Base-by-base conservation (phyloP, 306 rosid genomes). In the Cyclanthera cordifolia region DNA sequence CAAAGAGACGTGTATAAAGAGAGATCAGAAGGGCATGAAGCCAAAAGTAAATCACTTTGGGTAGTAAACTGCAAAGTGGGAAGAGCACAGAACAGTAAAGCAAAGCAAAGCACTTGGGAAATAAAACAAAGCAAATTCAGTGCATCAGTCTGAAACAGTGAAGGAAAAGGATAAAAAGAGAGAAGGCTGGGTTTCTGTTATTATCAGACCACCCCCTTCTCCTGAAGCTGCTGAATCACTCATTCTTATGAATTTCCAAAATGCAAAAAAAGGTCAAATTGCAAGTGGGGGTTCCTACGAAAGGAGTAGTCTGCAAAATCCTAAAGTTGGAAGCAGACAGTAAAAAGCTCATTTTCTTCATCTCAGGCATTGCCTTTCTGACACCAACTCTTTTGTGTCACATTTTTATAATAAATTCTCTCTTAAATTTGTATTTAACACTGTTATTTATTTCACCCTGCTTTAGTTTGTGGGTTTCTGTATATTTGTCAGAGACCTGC, bases 401-500 rank as follows among this genome's bases (percentile, higher is more conserved):
- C 37, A 32, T 32, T 32, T 32, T 32, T 32, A 32, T 32, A 32
- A 32, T 32, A 32, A 32, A 32, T 32, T 32, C 37, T 32, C 37
- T 32, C 37, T 32, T 32, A 32, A 19, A 60, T 47, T 70, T 61
- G 69, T 24, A 59, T 53, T 41, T 52, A 59, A 60, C 25, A 53
- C 58, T 20, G 39, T 48, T 72, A 58, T 53, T 49, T 56, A 73
- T 32, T 73, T 32, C 37, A 65, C 14, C 64, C 73, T 37, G 39
- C 76, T 81, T 79, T 84, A 74, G 95, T 87, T 87, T 86, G 85
- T 87, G 95, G 86, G 81, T 87, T 89, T 89, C 93, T 84, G 93
- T 86, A 81, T 81, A 84, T 85, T 53, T 89, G 92, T 89, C 96
- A 93, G 96, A 86, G 93, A 79, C 82, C 78, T 87, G 98, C 82